These are phyloP conservation scores for Aspergillus sp. DNA, from an alignment of 2,329 filamentous ascomycete genomes.

Conservation along the genomic window DNA sequence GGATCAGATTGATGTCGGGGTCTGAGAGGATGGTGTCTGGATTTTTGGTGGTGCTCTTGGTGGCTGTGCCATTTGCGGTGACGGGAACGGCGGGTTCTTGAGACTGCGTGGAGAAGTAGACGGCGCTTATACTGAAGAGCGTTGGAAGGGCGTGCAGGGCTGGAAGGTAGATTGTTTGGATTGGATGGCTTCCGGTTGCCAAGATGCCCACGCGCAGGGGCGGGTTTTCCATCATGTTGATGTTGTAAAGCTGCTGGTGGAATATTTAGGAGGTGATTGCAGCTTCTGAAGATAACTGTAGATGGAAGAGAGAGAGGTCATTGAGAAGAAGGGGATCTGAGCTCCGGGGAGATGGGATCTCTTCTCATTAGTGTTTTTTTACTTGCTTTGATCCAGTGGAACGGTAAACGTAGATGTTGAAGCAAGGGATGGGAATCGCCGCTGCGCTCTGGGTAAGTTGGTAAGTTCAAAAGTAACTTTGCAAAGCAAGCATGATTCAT, in stretches of 20 bases:
- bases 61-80: conserved; percentile 1
- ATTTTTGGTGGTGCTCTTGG: background rate
- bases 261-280: background rate
- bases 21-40: conserved; percentile 53
- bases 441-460: background rate
- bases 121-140: conserved; percentile 52
- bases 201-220: conserved; percentile 42
- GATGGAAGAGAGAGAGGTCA: background rate
- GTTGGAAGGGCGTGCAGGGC: conserved; percentile 48
- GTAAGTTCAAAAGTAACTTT: background rate
- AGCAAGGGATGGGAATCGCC: background rate
- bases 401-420: background rate
- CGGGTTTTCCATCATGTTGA: conserved; percentile 25
- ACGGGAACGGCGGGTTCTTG: conserved; percentile 2
- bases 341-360: background rate
- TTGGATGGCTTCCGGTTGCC: conserved; percentile 47
- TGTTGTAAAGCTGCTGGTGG: background rate
- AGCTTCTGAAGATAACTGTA: background rate
- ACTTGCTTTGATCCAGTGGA: background rate
- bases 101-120: conserved; percentile 53
- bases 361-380: background rate
- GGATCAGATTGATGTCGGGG: conserved; percentile 39
- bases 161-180: conserved; percentile 60
- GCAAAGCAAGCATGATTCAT: background rate
- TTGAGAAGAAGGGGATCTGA: background rate